Conservation (phyloP, 306 rosid genomes). For the Herpetospermum pedunculosum region DNA sequence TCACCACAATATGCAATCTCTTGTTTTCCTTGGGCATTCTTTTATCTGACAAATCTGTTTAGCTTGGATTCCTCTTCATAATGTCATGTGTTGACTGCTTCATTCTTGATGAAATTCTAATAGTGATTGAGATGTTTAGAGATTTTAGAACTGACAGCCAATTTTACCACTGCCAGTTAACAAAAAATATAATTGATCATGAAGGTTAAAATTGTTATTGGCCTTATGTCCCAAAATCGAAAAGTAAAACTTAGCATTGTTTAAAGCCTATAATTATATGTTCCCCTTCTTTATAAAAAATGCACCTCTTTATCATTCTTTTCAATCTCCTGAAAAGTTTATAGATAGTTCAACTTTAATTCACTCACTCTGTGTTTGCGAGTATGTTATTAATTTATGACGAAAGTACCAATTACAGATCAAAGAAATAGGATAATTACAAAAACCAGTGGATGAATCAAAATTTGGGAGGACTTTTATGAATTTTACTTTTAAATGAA, state of each 20-base stretch:
- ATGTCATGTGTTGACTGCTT: neutral
- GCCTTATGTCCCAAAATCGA: neutral
- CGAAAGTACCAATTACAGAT: too few species aligned
- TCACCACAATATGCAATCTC: neutral
- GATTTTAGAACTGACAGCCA: neutral
- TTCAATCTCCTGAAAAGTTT: neutral
- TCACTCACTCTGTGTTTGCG: too few species aligned
- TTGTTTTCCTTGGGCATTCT: neutral
- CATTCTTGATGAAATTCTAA: neutral
- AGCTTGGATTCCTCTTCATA: constrained; percentile 1
- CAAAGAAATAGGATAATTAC: too few species aligned
- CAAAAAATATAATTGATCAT: neutral
- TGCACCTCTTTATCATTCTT: neutral
- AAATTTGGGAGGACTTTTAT: neutral
- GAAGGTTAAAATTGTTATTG: neutral
- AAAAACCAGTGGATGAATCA: neutral
- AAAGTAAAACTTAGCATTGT: neutral
- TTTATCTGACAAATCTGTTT: neutral
- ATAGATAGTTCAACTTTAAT: too few species aligned
- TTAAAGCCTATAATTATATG: neutral
- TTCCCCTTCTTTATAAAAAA: neutral
- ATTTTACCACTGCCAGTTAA: neutral
- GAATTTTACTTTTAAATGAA: neutral
- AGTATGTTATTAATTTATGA: neutral
- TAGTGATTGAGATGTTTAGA: neutral